phyloP scores from a whole-genome alignment of 1,284 basidiomycete genomes.

The Anthracocystis walkeri region DNA sequence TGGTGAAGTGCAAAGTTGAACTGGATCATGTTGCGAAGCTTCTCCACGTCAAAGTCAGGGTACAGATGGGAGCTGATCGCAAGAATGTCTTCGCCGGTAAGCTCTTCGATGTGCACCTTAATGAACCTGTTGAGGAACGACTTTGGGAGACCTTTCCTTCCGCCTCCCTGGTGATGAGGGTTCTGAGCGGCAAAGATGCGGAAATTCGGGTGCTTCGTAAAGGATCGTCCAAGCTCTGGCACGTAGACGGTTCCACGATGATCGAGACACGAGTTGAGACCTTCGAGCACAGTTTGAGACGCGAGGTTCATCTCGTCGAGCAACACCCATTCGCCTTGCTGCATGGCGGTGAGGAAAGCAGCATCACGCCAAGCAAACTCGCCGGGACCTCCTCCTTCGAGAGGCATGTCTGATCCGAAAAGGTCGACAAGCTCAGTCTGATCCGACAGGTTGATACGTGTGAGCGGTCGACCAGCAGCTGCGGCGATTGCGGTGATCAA shows the following conservation, averaged over 20 bases:
- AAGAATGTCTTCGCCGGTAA: constrained; percentile 82
- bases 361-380: constrained; percentile 98
- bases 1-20: constrained; percentile 81
- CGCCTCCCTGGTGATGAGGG: constrained; percentile 94
- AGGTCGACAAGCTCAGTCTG: constrained; percentile 97
- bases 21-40: constrained; percentile 82
- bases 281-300: constrained; percentile 90
- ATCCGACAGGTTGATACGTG: constrained; percentile 98
- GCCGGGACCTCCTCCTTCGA: constrained; percentile 89
- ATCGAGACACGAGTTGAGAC: constrained; percentile 95
- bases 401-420: constrained; percentile 95
- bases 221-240: constrained; percentile 91
- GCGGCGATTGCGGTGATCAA: constrained; percentile 88
- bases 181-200: constrained; percentile 98
- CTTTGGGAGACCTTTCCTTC: constrained; percentile 95
- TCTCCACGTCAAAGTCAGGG: constrained; percentile 72
- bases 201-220: constrained; percentile 88
- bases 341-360: constrained; percentile 92
- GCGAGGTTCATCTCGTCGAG: constrained; percentile 99
- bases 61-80: constrained; percentile 83
- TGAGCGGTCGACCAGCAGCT: constrained; percentile 81
- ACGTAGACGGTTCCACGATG: constrained; percentile 95
- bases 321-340: constrained; percentile 82
- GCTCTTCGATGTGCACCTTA: constrained; percentile 92
- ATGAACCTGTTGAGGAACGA: constrained; percentile 98